Conservation (phyloP, 1,284 basidiomycete species). For the Cutaneotrichosporon cutaneum region DNA sequence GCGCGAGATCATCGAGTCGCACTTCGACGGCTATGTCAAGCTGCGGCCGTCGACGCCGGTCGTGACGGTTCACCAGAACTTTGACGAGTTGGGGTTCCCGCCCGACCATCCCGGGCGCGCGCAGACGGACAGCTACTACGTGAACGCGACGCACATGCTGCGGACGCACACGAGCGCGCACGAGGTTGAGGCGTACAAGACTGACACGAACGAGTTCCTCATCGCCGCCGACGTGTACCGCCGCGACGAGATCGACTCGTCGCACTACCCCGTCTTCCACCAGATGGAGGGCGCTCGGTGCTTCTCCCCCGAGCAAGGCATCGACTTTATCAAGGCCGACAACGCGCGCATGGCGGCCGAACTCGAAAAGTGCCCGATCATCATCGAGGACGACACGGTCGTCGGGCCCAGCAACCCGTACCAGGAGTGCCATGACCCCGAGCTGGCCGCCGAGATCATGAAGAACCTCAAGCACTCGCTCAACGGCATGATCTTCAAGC, state of each 20-base stretch:
- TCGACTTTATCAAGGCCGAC: constrained; percentile 26
- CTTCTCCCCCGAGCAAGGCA: constrained; percentile 56
- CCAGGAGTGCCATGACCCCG: constrained; percentile 72
- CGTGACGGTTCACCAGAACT: constrained; percentile 89
- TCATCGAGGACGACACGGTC: constrained; percentile 82
- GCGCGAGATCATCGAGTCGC: constrained; percentile 76
- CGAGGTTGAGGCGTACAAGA: constrained; percentile 85
- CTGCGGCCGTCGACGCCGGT: constrained; percentile 73
- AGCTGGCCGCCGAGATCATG: constrained; percentile 68
- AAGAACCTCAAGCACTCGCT: constrained; percentile 87
- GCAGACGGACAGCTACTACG: constrained; percentile 90
- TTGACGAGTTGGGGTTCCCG: constrained; percentile 94
- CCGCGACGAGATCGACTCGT: constrained; percentile 95
- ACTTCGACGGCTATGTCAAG: constrained; percentile 59
- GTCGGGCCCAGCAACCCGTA: constrained; percentile 74
- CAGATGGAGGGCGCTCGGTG: constrained; percentile 95
- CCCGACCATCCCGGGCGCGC: constrained; percentile 88
- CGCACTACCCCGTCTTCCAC: constrained; percentile 98
- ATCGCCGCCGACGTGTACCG: constrained; percentile 98
- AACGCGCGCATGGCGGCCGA: constrained; percentile 63
- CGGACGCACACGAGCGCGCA: constrained; percentile 97
- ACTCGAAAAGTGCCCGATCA: constrained; percentile 68
- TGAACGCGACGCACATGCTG: constrained; percentile 86
- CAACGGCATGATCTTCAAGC: constrained; percentile 78
- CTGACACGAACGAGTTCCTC: constrained; percentile 77